A percentile compares a stretch with the other conserved stretches of the same genome.
phyloP scores from a whole-genome alignment of 139 green algal genomes.

The Micractinium conductrix region DNA sequence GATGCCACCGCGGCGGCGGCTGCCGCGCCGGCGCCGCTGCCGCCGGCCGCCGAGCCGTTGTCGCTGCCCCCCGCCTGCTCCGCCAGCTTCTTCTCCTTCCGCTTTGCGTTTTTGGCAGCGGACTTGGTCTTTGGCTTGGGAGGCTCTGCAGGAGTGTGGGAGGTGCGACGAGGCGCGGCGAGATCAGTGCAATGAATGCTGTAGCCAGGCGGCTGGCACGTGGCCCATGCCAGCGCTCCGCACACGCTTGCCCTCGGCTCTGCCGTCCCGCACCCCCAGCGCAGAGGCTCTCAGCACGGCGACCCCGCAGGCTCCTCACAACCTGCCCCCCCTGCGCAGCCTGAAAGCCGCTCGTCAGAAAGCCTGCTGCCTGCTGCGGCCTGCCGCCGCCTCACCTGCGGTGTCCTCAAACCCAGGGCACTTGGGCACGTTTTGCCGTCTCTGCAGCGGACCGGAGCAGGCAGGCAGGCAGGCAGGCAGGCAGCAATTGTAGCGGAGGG shows the following conservation, averaged over 20 bases:
- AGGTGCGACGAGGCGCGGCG: background rate
- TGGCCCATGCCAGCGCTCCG: too few relatives aligned
- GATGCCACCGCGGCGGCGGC: background rate
- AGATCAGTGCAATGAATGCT: background rate
- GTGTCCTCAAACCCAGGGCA: slow-evolving; percentile 68
- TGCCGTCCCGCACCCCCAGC: too few relatives aligned
- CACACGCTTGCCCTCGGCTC: too few relatives aligned
- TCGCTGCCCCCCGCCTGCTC: slow-evolving; percentile 23
- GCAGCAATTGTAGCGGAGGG: background rate
- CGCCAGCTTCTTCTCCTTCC: slow-evolving; percentile 55
- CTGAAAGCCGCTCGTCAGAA: too few relatives aligned
- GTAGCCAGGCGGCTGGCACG: too few relatives aligned
- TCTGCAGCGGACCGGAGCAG: slow-evolving; percentile 35
- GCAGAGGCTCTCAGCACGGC: too few relatives aligned
- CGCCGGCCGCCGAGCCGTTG: background rate
- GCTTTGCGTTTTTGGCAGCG: slow-evolving; percentile 53
- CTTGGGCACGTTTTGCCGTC: slow-evolving; percentile 53
- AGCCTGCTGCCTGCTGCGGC: too few relatives aligned
- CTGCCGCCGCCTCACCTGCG: too few relatives aligned
- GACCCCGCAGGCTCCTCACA: too few relatives aligned
- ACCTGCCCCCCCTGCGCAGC: too few relatives aligned
- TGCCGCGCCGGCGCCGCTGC: background rate
- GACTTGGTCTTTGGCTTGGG: slow-evolving; percentile 41
- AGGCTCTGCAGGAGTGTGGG: background rate
- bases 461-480: background rate